Evolutionary conservation across 2,329 filamentous ascomycete genomes (phyloP).

Genomic region (Talaromyces pinophilus): DNA sequence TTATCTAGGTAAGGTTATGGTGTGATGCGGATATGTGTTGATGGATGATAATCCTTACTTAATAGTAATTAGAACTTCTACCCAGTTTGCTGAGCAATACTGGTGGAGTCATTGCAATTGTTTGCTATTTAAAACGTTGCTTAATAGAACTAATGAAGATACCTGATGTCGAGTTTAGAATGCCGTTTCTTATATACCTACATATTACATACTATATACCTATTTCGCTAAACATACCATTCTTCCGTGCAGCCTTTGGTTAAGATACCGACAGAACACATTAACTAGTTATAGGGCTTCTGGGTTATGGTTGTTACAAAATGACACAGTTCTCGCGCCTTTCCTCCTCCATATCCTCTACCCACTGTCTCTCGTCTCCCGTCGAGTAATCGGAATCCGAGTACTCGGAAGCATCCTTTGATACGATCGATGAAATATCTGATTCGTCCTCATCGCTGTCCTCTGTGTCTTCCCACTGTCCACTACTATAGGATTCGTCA

Average conservation of each 20-base stretch:
- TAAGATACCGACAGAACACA: not conserved
- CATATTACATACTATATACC: not conserved
- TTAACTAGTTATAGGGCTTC: not conserved
- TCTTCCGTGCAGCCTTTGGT: too few species aligned
- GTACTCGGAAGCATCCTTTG: not conserved
- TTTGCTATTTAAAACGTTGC: not conserved
- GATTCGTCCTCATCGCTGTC: not conserved
- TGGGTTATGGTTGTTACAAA: not conserved
- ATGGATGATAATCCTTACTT: constrained; percentile 4
- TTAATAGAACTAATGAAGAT: not conserved
- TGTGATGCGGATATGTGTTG: not conserved
- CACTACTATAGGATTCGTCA: not conserved
- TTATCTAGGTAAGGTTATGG: not conserved
- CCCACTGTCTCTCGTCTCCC: not conserved
- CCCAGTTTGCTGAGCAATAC: constrained; percentile 16
- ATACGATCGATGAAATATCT: not conserved
- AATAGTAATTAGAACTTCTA: constrained; percentile 13
- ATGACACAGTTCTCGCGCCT: not conserved
- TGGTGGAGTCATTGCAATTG: not conserved
- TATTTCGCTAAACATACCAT: not conserved
- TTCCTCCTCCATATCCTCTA: not conserved
- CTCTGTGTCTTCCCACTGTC: not conserved
- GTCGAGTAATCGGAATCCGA: not conserved
- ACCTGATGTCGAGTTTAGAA: not conserved
- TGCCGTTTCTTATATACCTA: not conserved